Evolutionary conservation across 768 basidiomycete species (phyloP), one percentile per base, ranked within the genome.

Genomic region (Collybia nuda): DNA sequence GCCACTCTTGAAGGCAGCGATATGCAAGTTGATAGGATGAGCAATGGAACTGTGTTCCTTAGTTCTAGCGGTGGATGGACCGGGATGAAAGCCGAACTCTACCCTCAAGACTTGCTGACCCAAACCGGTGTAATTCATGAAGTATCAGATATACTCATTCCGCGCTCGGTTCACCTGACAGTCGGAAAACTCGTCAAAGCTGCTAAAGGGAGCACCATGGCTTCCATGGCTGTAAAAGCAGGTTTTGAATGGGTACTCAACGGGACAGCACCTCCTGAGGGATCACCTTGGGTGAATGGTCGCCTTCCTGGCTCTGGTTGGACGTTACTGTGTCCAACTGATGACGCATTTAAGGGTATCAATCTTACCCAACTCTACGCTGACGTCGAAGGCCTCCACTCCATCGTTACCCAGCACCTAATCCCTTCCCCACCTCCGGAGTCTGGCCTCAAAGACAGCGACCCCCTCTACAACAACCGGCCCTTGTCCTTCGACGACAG

Each of bases 241-340:
- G 93, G 93, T 8, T 81, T 97, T 51, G 88, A 87, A 32, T 98
- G 95, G 94, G 70, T 97, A 32, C 70, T 98, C 48, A 86, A 98
- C 56, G 96, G 95, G 4, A 89, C 85, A 5, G 70, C 78, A 0
- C 89, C 89, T 6, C 88, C 90, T 4, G 81, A 84, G 57, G 86
- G 75, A 47, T 86, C 86, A 8, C 71, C 69, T 9, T 90, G 85
- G 85, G 79, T 78, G 5, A 75, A 83, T 14, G 61, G 66, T 49
- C 75, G 69, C 40, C 59, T 78, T n/a, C 61, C 64, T 17, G 76
- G 73, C 21, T 68, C 66, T 7, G 85, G 86, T 3, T 98, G 95
- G 86, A 96, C 93, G 1, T 67, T 99, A 3, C 76, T 99, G 18
- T 94, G 90, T 57, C 97, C 97, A 2, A 82, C 84, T 5, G 97